Percentiles rank a stretch among this genome's conserved stretches.
phyloP scores from a whole-genome alignment of 176 grass and related monocot genomes.

The Ensete glaucum region DNA sequence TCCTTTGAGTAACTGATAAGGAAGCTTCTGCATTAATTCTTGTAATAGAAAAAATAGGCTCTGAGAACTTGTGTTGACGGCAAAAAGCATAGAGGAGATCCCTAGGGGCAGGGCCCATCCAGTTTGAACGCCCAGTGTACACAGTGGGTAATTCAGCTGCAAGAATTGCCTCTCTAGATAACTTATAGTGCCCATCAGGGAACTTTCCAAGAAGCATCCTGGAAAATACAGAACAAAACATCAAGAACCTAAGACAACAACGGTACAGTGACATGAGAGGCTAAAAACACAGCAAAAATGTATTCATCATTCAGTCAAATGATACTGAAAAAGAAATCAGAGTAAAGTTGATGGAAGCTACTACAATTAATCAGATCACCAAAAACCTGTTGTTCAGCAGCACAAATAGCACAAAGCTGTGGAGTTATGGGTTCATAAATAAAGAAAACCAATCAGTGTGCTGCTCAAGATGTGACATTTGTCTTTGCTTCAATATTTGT shows the following conservation, averaged over 20 bases:
- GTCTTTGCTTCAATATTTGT: too few species aligned
- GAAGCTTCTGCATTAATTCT: constrained; percentile 15
- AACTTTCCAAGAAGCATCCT: constrained; percentile 73
- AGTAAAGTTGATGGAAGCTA: too few species aligned
- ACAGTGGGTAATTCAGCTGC: constrained; percentile 59
- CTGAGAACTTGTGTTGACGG: constrained; percentile 57
- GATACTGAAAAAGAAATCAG: too few species aligned
- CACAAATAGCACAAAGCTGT: too few species aligned
- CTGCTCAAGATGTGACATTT: too few species aligned
- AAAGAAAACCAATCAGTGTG: too few species aligned
- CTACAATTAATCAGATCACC: neutral
- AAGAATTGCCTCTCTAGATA: constrained; percentile 71
- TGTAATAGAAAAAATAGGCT: constrained; percentile 46
- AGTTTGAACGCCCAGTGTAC: constrained; percentile 53
- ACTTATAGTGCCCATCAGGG: constrained; percentile 73
- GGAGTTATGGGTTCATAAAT: too few species aligned
- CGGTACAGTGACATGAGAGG: too few species aligned
- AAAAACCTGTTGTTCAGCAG: neutral
- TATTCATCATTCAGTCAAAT: too few species aligned
- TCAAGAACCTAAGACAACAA: neutral
- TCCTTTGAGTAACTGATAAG: constrained; percentile 25
- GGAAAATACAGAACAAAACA: constrained; percentile 25
- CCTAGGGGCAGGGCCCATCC: constrained; percentile 60
- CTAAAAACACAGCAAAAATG: too few species aligned
- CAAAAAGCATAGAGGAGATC: constrained; percentile 75